Conservation (phyloP, 2,329 filamentous ascomycete species). For the Apiospora saccharicola region DNA sequence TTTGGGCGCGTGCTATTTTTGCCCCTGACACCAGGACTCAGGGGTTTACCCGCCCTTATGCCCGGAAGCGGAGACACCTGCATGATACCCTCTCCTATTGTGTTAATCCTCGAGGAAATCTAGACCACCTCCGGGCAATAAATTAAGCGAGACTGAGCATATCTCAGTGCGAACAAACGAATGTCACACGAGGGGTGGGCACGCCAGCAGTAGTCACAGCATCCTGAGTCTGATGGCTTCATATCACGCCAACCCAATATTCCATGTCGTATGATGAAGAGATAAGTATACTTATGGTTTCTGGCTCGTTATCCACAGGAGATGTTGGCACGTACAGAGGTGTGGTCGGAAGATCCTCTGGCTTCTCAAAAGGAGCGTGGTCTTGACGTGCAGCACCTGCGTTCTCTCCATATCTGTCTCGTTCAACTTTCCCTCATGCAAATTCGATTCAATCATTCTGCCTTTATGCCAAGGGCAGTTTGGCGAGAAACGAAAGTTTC, state of each 20-base stretch:
- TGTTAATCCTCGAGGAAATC: background rate
- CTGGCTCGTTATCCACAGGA: background rate
- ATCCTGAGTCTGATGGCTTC: background rate
- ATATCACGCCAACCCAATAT: background rate
- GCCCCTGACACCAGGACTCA: background rate
- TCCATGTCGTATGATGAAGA: background rate
- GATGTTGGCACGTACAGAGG: background rate
- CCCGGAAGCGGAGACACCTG: background rate
- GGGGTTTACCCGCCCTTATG: background rate
- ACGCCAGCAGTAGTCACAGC: background rate
- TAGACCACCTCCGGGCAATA: background rate
- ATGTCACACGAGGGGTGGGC: background rate
- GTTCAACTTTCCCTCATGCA: background rate
- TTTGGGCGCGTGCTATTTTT: background rate
- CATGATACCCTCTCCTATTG: background rate
- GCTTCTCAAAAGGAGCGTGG: background rate
- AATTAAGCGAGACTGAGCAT: background rate
- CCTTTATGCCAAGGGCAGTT: background rate
- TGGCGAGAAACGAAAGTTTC: background rate
- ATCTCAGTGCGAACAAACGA: background rate
- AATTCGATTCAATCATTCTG: background rate
- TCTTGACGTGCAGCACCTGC: background rate
- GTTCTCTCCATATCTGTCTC: background rate
- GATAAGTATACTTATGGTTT: background rate
- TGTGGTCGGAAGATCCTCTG: background rate